A percentile compares a stretch with the other conserved stretches of the same genome.
Conservation (phyloP, 2,329 filamentous ascomycete genomes). For the Bipolaris victoriae region DNA sequence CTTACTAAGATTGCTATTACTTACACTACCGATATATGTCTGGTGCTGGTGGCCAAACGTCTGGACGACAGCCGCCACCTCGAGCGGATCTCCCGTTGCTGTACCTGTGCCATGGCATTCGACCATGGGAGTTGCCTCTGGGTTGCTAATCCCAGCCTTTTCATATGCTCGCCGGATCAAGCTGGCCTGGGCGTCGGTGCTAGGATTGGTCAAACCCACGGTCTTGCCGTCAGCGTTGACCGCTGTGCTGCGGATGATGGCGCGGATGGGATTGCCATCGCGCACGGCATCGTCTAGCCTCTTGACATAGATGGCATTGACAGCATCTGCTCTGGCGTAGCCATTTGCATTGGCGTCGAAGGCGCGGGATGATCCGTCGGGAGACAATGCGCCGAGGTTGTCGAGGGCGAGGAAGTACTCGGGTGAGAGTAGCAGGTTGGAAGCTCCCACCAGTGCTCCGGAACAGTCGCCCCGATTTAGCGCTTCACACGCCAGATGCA, state of each 20-base stretch:
- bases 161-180: constrained; percentile 22
- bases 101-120: constrained; percentile 58
- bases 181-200: constrained; percentile 19
- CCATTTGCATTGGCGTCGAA: constrained; percentile 32
- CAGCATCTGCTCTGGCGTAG: constrained; percentile 31
- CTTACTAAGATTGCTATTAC: too few species aligned
- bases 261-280: constrained; percentile 9
- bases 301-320: constrained; percentile 53
- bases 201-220: constrained; percentile 27
- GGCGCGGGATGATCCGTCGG: constrained; percentile 17
- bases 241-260: constrained; percentile 7
- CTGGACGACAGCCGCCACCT: constrained; percentile 8
- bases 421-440: constrained; percentile 20
- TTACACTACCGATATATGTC: constrained; percentile 26
- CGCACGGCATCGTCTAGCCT: neutral
- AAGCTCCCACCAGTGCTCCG: constrained; percentile 22
- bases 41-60: neutral
- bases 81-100: constrained; percentile 45
- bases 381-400: constrained; percentile 21
- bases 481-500: constrained; percentile 21
- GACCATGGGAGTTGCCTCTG: constrained; percentile 1
- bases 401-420: constrained; percentile 1
- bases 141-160: neutral
- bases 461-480: constrained; percentile 25
- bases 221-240: constrained; percentile 8